Conservation (phyloP, 2,329 filamentous ascomycete genomes). For the Epichloe uncinata region DNA sequence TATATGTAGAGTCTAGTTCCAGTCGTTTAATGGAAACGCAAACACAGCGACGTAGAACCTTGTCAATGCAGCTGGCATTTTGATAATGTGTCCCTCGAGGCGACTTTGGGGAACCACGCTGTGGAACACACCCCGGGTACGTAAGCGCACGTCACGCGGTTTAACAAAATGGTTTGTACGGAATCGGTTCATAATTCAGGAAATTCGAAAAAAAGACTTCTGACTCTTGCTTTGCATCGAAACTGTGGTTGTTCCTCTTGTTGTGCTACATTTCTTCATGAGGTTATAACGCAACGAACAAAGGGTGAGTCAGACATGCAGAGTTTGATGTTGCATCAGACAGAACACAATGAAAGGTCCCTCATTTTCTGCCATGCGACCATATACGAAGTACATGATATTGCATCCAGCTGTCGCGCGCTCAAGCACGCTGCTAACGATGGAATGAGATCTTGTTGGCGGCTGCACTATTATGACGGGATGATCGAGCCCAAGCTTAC, state of each 20-base stretch:
- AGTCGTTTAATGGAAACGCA: conserved; percentile 10
- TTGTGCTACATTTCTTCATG: not conserved
- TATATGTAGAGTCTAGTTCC: conserved; percentile 9
- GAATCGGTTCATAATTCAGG: conserved; percentile 1
- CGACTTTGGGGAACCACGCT: conserved; percentile 1
- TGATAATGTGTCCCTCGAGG: conserved; percentile 1
- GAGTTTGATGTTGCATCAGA: too few species aligned
- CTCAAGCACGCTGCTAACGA: too few species aligned
- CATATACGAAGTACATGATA: too few species aligned
- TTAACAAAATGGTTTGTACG: conserved; percentile 6
- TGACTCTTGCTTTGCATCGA: not conserved
- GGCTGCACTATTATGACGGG: too few species aligned
- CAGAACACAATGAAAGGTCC: too few species aligned
- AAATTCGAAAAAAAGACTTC: not conserved
- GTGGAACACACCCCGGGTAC: not conserved
- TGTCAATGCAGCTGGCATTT: conserved; percentile 2
- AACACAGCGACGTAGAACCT: conserved; percentile 12
- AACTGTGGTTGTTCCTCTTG: not conserved
- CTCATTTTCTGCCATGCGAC: too few species aligned
- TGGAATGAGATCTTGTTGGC: too few species aligned
- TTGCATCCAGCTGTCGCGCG: too few species aligned
- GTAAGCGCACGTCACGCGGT: conserved; percentile 5
- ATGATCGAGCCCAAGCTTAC: too few species aligned
- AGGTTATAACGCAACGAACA: too few species aligned
- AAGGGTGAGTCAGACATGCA: too few species aligned